Evolutionary conservation across 495 filamentous ascomycete genomes (phyloP).

Genomic region (Venustampulla echinocandica): DNA sequence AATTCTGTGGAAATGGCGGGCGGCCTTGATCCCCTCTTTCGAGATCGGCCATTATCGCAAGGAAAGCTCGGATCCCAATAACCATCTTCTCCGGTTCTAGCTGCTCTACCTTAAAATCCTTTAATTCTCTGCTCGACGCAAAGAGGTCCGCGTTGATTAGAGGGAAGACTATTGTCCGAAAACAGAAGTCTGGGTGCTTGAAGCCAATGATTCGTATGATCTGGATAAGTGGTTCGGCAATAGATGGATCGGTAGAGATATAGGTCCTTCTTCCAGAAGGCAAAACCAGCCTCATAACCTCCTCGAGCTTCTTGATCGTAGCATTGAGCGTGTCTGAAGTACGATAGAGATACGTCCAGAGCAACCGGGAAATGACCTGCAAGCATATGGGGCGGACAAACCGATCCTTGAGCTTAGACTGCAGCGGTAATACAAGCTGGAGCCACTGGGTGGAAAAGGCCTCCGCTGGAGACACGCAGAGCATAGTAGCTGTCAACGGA

Average conservation of each 20-base stretch:
- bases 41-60: constrained; percentile 88
- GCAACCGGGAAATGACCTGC: constrained; percentile 80
- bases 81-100: constrained; percentile 95
- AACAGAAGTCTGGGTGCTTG: constrained; percentile 87
- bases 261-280: constrained; percentile 68
- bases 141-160: constrained; percentile 89
- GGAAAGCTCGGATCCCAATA: constrained; percentile 86
- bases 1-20: constrained; percentile 71
- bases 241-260: constrained; percentile 67
- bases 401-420: constrained; percentile 75
- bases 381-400: constrained; percentile 69
- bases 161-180: constrained; percentile 85
- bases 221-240: constrained; percentile 83
- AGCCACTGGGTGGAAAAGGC: constrained; percentile 79
- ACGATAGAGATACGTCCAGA: constrained; percentile 94
- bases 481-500: constrained; percentile 70
- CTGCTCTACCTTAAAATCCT: constrained; percentile 65
- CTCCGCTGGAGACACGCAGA: constrained; percentile 82
- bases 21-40: constrained; percentile 71
- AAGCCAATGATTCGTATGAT: constrained; percentile 92
- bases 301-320: constrained; percentile 73
- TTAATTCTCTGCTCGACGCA: constrained; percentile 65
- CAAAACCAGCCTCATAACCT: constrained; percentile 73
- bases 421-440: constrained; percentile 63
- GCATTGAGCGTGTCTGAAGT: constrained; percentile 56